These are phyloP conservation scores for Aeschynomene evenia DNA, from an alignment of 306 rosid species.

Conservation along the genomic window DNA sequence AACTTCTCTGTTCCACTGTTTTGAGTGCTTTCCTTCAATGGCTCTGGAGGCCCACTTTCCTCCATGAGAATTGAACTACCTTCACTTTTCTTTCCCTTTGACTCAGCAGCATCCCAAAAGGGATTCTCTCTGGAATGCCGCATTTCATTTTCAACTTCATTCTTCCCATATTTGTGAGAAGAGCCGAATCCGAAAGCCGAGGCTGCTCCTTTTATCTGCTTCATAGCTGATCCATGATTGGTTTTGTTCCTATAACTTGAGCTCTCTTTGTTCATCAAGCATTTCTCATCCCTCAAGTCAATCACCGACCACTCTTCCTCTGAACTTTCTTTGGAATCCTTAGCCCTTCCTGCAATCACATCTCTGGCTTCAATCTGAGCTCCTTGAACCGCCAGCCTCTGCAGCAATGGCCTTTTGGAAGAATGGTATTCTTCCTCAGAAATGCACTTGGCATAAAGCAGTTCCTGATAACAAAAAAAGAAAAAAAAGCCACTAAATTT, in stretches of 20 bases:
- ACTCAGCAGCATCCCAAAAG: slow-evolving; percentile 34
- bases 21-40: slow-evolving; percentile 32
- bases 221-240: slow-evolving; percentile 56
- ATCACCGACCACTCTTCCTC: slow-evolving; percentile 88
- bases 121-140: slow-evolving; percentile 36
- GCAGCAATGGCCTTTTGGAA: slow-evolving; percentile 82
- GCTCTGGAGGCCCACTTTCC: slow-evolving; percentile 51
- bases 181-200: slow-evolving; percentile 67
- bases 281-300: slow-evolving; percentile 75
- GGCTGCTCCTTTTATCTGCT: slow-evolving; percentile 81
- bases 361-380: slow-evolving; percentile 74
- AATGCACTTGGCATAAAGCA: slow-evolving; percentile 78
- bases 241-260: slow-evolving; percentile 51
- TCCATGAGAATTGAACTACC: slow-evolving; percentile 55
- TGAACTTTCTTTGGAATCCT: slow-evolving; percentile 43
- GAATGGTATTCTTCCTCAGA: slow-evolving; percentile 81
- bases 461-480: slow-evolving; percentile 49
- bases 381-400: slow-evolving; percentile 78
- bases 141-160: slow-evolving; percentile 45
- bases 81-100: slow-evolving; percentile 36
- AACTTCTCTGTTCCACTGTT: slow-evolving; percentile 38
- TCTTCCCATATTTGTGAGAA: slow-evolving; percentile 49
- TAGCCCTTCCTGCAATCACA: slow-evolving; percentile 48
- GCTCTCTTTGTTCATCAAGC: slow-evolving; percentile 47
- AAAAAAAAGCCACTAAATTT: too few species aligned